These are phyloP conservation scores for Elsinoe necatrix DNA, from an alignment of 2,329 filamentous ascomycete species.

Conservation along the genomic window DNA sequence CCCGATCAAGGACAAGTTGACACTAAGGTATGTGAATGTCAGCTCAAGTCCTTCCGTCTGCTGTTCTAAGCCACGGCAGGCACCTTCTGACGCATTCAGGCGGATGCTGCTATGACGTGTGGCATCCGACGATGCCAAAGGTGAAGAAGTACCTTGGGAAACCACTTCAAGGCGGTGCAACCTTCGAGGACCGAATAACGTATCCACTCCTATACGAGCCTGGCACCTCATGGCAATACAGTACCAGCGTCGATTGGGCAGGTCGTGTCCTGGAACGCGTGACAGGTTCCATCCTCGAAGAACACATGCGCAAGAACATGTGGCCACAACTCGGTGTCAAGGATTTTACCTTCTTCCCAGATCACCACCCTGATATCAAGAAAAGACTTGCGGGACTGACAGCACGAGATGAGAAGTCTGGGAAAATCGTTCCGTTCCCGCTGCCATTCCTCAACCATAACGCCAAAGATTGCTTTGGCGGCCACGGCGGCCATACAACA, in stretches of 20 bases:
- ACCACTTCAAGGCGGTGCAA: constrained; percentile 18
- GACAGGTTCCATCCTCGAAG: constrained; percentile 36
- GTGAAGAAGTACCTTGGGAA: constrained; percentile 18
- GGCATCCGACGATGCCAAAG: constrained; percentile 30
- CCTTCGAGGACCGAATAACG: constrained; percentile 37
- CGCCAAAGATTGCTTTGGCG: constrained; percentile 29
- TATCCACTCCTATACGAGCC: constrained; percentile 46
- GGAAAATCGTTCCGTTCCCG: constrained; percentile 19
- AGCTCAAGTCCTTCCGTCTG: not conserved
- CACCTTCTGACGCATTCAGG: constrained; percentile 47
- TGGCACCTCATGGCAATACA: constrained; percentile 45
- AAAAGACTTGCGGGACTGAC: constrained; percentile 21
- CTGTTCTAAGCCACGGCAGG: constrained; percentile 13
- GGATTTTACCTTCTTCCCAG: constrained; percentile 27
- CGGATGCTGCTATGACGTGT: constrained; percentile 41
- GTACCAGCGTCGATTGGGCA: constrained; percentile 45
- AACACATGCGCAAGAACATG: constrained; percentile 39
- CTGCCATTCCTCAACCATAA: constrained; percentile 21
- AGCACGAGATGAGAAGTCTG: constrained; percentile 19
- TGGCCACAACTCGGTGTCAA: constrained; percentile 38
- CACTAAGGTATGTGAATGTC: constrained; percentile 30
- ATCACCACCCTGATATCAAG: constrained; percentile 19
- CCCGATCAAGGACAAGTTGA: constrained; percentile 37
- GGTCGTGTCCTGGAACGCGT: constrained; percentile 44
- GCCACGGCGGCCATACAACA: constrained; percentile 26